phyloP scores from a whole-genome alignment of 169 alveolate species.

The Plasmodium gallinaceum region DNA sequence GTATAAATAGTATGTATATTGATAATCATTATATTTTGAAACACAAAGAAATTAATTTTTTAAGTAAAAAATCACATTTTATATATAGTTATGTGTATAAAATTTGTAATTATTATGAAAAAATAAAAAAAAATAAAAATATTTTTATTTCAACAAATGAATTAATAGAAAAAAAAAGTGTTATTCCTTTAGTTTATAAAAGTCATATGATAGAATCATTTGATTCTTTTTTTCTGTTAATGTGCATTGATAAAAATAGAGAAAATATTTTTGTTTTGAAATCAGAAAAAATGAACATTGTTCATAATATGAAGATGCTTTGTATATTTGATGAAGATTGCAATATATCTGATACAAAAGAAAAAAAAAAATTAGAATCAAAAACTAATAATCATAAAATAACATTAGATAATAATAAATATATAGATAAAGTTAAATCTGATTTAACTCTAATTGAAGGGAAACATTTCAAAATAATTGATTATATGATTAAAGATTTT shows the following conservation, averaged over 20 bases:
- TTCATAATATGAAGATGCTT: constrained; percentile 50
- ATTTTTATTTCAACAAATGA: constrained; percentile 30
- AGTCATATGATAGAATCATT: constrained; percentile 35
- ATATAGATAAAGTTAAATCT: constrained; percentile 31
- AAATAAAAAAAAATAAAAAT: constrained; percentile 30
- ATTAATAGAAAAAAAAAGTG: constrained; percentile 40
- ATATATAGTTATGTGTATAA: constrained; percentile 40
- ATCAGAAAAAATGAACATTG: constrained; percentile 58
- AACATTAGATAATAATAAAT: constrained; percentile 31
- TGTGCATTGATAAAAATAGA: constrained; percentile 49
- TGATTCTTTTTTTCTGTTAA: constrained; percentile 66
- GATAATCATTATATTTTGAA: constrained; percentile 59
- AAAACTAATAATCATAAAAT: not conserved
- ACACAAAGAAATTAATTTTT: constrained; percentile 23
- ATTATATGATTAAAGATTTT: constrained; percentile 46
- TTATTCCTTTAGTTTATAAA: constrained; percentile 53
- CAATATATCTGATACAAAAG: not conserved
- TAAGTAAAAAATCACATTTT: constrained; percentile 50
- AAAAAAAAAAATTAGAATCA: not conserved
- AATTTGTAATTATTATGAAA: constrained; percentile 49
- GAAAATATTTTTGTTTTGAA: constrained; percentile 51
- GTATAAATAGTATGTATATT: constrained; percentile 71
- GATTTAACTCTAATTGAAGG: constrained; percentile 21
- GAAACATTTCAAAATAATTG: constrained; percentile 12
- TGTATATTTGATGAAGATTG: constrained; percentile 60